These are phyloP conservation scores for Globisporangium cylindrosporum DNA, from an alignment of 352 stramenopile genomes.

Conservation along the genomic window DNA sequence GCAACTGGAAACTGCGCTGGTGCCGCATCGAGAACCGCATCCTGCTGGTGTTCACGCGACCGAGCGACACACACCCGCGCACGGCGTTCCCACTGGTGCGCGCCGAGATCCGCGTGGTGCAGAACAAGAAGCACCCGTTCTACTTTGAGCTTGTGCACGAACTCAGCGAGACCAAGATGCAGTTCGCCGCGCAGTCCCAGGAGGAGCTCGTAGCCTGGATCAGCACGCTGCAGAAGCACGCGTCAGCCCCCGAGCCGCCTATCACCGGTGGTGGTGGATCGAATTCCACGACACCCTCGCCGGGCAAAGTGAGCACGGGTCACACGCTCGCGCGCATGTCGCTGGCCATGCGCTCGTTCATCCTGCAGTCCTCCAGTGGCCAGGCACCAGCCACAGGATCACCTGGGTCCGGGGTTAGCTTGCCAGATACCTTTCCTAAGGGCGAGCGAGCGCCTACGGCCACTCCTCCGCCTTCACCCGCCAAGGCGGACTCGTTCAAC, in stretches of 20 bases:
- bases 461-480: neutral
- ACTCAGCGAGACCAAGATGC: constrained; percentile 72
- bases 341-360: constrained; percentile 70
- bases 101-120: constrained; percentile 54
- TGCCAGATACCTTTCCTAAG: neutral
- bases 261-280: neutral
- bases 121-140: constrained; percentile 68
- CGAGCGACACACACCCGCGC: constrained; percentile 48
- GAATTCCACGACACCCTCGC: constrained; percentile 20
- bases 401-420: neutral
- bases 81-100: constrained; percentile 65
- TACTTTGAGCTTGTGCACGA: constrained; percentile 81
- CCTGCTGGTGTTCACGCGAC: constrained; percentile 61
- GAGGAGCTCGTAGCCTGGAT: constrained; percentile 67
- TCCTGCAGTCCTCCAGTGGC: constrained; percentile 45
- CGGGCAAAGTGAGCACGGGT: constrained; percentile 39
- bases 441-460: neutral
- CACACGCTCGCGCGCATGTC: constrained; percentile 69
- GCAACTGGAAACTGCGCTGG: constrained; percentile 77
- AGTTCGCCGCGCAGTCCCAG: constrained; percentile 63
- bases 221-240: constrained; percentile 44
- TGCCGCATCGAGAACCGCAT: constrained; percentile 76
- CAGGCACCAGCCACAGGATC: neutral
- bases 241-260: constrained; percentile 47
- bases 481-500: constrained; percentile 8